Conservation (phyloP, 2,329 filamentous ascomycete genomes). For the Cladobotryum mycophilum region DNA sequence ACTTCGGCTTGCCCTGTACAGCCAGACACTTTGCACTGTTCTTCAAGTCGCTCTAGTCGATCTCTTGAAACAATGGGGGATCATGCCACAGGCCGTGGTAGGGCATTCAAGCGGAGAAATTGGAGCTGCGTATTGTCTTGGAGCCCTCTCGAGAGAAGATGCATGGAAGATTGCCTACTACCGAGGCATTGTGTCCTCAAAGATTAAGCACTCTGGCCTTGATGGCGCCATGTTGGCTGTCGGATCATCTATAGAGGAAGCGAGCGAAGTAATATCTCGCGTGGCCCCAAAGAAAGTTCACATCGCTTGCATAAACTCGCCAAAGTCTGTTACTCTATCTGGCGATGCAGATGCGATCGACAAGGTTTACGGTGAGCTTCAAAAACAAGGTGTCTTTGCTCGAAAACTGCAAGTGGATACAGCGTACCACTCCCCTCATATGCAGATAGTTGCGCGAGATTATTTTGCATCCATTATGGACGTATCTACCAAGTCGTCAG, state of each 20-base stretch:
- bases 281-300: not conserved
- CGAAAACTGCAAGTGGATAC: not conserved
- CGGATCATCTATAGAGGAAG: not conserved
- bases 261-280: not conserved
- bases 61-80: not conserved
- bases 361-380: not conserved
- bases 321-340: not conserved
- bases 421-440: not conserved
- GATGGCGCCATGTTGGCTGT: not conserved
- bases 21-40: not conserved
- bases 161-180: not conserved
- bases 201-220: not conserved
- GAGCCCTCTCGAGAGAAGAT: not conserved
- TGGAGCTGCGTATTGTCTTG: not conserved
- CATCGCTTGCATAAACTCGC: not conserved
- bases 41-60: not conserved
- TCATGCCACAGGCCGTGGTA: not conserved
- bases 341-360: not conserved
- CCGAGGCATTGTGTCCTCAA: not conserved
- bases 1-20: not conserved
- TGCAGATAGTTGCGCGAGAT: not conserved
- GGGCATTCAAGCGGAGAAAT: conserved; percentile 1
- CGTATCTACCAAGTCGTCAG: not conserved
- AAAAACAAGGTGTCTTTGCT: not conserved
- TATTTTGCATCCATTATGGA: not conserved